Base-by-base conservation (phyloP, 805 yeast genomes). In the Metschnikowia drakensbergensis region DNA sequence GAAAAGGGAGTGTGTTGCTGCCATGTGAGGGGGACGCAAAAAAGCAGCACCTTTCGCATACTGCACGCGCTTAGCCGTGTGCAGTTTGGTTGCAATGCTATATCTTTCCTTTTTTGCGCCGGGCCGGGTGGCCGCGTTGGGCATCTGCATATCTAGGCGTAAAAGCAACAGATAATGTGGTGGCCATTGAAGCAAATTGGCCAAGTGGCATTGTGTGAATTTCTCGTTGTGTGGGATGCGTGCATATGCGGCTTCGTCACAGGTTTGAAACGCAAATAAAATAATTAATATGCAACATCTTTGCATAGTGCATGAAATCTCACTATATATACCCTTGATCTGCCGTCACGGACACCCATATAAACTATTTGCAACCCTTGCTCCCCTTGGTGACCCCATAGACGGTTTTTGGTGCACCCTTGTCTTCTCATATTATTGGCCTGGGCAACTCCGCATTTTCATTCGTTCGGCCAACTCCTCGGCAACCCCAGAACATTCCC, bases 171-270 rank as follows among this genome's bases (percentile, higher is more conserved):
- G 22, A 35, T 4, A 25, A 8, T 10, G 39, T 9, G 38, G 7
- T 22, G 6, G n/a, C 10, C 11, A 4, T 23, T 13, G 17, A 25
- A 22, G 23, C 13, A 23, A 10, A 22, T 6, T 26, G 6, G 10
- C 13, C 11, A 10, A 8, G 8, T 25, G 11, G 7, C 30, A 37
- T 11, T 37, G 39, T 26, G 43, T 8, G 46, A 25, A 37, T 9
- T 29, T 26, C 22, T 25, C 45, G 37, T 42, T 42, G 27, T 9
- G 45, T 34, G 37, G n/a, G 43, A 23, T 11, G 10, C 27, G 10
- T 27, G 45, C 45, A 33, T 42, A 42, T 42, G 45, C 45, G 37
- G 37, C 32, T 42, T 42, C 45, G 38, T 31, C 32, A 32, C 36
- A 42, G 37, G 25, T 42, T 33, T 25, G 45, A 42, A 42, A 42